A percentile compares a stretch with the other conserved stretches of the same genome.
Evolutionary conservation across 1,284 basidiomycete genomes (phyloP).

Genomic region (Ceratobasidium sp.): DNA sequence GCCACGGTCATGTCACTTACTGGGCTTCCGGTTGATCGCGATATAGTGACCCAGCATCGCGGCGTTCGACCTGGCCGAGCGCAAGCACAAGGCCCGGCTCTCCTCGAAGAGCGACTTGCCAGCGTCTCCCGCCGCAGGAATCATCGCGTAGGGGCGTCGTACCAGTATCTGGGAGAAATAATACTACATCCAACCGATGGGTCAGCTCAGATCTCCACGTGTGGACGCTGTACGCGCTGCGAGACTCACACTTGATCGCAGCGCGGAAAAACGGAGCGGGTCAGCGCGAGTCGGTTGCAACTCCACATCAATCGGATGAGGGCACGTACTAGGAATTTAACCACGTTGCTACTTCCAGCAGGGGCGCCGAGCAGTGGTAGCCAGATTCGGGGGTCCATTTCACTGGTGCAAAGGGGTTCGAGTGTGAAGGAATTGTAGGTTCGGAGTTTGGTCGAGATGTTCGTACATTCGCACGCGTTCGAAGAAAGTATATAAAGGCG

Average conservation of each 20-base stretch:
- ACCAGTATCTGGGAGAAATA: constrained; percentile 36
- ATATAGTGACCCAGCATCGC: constrained; percentile 35
- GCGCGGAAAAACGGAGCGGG: too few species aligned
- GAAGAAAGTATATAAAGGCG: constrained; percentile 6
- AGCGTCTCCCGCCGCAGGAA: constrained; percentile 16
- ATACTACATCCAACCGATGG: constrained; percentile 4
- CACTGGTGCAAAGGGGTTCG: constrained; percentile 17
- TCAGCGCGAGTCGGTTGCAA: too few species aligned
- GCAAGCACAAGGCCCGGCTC: constrained; percentile 23
- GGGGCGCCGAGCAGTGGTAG: constrained; percentile 31
- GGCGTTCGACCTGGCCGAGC: constrained; percentile 30
- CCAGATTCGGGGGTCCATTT: constrained; percentile 39
- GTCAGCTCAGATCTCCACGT: constrained; percentile 6
- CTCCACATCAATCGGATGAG: too few species aligned
- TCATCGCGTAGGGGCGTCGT: constrained; percentile 34
- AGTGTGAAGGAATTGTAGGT: constrained; percentile 6
- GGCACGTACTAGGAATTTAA: constrained; percentile 37
- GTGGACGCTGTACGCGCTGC: too few species aligned
- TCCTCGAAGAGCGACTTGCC: constrained; percentile 34
- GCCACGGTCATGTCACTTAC: constrained; percentile 11
- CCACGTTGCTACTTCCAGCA: constrained; percentile 41
- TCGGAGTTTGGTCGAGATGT: constrained; percentile 10
- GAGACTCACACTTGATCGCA: constrained; percentile 35
- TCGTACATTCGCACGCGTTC: constrained; percentile 35
- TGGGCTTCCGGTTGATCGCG: constrained; percentile 19